Evolutionary conservation across 2,329 filamentous ascomycete species (phyloP), one percentile per base, ranked within the genome.

Genomic region (Apiospora saccharicola): DNA sequence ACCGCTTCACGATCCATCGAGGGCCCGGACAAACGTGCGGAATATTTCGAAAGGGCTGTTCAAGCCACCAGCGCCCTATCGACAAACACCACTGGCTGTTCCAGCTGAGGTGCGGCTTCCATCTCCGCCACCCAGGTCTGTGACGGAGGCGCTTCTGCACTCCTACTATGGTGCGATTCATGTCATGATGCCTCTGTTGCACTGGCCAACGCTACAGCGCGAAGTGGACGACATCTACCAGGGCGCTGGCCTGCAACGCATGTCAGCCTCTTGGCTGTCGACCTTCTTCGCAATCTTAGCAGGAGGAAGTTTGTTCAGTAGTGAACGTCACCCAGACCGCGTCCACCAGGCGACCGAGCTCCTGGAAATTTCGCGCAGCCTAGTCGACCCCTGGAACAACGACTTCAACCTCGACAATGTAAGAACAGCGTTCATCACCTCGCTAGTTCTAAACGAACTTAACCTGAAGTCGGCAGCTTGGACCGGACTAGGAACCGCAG

Each of bases 401-500:
- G 90, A 93, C 46, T 90, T 93, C 75, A 90, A 89, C 1, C 86
- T 97, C 30, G 93, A 97, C 75, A 90, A 95, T 78, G 94, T 91
- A 2, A 89, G 94, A 70, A 87, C 91, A 0, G 86, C 93, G 16
- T 85, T 96, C 34, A 86, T 98, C 24, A 88, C 93, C 67, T 92
- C 93, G 73, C 88, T 97, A 34, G 97, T 93, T 75, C 88, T 97
- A 51, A 91, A 92, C 75, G 96, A 98, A 83, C 90, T 93, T 82
- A 98, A 98, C 78, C 85, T 95, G 69, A 95, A 93, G 80, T 94
- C 94, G 3, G 91, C 94, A 0, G 94, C 94, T 16, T 97, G 94
- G 90, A 91, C 91, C 24, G 98, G 94, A 93, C 86, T 98, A 30
- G 94, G 94, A 1, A 91, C 88, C 47, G 93, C 95, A 0, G 91